phyloP scores from a whole-genome alignment of 768 basidiomycete genomes.

The Hemileccinum impolitum region DNA sequence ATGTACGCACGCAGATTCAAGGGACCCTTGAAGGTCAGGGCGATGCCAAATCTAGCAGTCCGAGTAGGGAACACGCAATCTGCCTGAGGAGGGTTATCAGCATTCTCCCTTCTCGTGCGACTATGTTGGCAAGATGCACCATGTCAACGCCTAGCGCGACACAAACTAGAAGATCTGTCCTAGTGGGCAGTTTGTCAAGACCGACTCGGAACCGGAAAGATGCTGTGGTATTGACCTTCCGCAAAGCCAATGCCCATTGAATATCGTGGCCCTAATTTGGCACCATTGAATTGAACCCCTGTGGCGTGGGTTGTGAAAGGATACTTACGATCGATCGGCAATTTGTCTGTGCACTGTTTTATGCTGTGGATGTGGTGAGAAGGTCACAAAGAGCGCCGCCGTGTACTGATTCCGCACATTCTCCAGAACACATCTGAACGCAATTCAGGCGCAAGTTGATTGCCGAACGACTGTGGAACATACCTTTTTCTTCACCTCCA shows the following conservation, averaged over 20 bases:
- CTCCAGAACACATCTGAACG: constrained; percentile 75
- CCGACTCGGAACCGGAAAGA: neutral
- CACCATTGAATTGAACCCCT: constrained; percentile 11
- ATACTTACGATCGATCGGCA: constrained; percentile 71
- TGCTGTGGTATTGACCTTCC: constrained; percentile 53
- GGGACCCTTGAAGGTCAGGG: constrained; percentile 77
- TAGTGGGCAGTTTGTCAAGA: neutral
- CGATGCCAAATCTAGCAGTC: constrained; percentile 89
- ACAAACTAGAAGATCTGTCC: constrained; percentile 79
- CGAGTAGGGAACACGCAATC: constrained; percentile 94
- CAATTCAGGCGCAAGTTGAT: constrained; percentile 4
- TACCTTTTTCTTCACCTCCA: constrained; percentile 90
- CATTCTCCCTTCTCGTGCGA: neutral
- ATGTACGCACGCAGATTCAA: constrained; percentile 65
- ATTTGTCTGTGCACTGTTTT: constrained; percentile 72
- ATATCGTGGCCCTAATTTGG: constrained; percentile 70
- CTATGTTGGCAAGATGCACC: constrained; percentile 40
- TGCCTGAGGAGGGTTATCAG: constrained; percentile 46
- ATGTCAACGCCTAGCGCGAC: constrained; percentile 92
- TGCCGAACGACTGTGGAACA: constrained; percentile 10
- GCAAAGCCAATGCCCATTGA: constrained; percentile 93
- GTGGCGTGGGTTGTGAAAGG: neutral
- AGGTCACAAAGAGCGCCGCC: neutral
- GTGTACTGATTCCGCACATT: constrained; percentile 48
- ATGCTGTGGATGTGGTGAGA: constrained; percentile 47